Percentiles rank a stretch among this genome's conserved stretches.
Conservation (phyloP, 2,329 filamentous ascomycete genomes). For the Fusarium sp. region DNA sequence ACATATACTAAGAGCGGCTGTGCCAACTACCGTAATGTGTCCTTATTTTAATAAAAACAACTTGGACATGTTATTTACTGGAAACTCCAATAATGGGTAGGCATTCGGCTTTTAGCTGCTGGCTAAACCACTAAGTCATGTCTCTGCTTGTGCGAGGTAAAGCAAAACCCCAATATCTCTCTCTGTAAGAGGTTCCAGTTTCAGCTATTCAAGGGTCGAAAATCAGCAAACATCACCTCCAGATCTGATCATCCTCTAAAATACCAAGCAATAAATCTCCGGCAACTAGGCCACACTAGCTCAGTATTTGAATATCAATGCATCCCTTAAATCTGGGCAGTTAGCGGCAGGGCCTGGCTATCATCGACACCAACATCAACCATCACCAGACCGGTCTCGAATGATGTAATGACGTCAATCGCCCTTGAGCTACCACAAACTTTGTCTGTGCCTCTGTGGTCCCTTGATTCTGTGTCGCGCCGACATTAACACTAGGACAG, state of each 20-base stretch:
- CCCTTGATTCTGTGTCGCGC: constrained; percentile 32
- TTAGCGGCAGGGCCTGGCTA: not conserved
- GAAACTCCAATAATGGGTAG: not conserved
- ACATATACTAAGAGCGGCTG: too few relatives aligned
- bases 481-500: constrained; percentile 22
- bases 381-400: constrained; percentile 33
- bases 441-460: constrained; percentile 21
- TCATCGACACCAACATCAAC: constrained; percentile 19
- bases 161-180: not conserved
- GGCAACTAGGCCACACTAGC: not conserved
- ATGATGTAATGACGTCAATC: constrained; percentile 39
- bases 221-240: not conserved
- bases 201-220: constrained; percentile 37
- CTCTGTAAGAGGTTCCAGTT: constrained; percentile 2
- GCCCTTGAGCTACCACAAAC: constrained; percentile 7
- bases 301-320: not conserved
- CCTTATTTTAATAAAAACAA: not conserved
- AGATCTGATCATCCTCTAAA: not conserved
- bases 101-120: too few relatives aligned
- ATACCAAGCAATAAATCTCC: not conserved
- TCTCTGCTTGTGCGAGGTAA: not conserved
- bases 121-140: not conserved
- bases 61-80: not conserved
- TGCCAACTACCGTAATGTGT: not conserved
- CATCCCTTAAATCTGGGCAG: not conserved